Percentiles rank a stretch among this genome's conserved stretches.
These are phyloP conservation scores for Magnaporthiopsis rhizophila DNA, from an alignment of 2,329 filamentous ascomycete species.

Conservation along the genomic window DNA sequence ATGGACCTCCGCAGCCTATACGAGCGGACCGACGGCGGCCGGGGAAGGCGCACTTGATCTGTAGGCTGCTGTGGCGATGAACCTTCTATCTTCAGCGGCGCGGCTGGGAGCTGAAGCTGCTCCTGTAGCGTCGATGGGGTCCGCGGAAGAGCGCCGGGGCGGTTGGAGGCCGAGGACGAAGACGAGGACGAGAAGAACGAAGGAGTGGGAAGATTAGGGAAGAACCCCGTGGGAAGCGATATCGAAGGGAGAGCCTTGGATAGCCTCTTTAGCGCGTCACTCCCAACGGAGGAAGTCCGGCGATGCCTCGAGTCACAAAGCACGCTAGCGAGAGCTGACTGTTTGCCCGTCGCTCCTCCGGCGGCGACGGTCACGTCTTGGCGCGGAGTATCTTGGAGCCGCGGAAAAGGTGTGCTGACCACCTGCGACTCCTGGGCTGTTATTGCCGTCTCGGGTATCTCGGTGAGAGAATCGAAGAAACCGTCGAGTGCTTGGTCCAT, in stretches of 20 bases:
- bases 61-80: neutral
- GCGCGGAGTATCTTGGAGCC: neutral
- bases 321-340: constrained; percentile 34
- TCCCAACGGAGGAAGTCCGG: constrained; percentile 46
- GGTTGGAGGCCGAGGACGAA: constrained; percentile 20
- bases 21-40: constrained; percentile 17
- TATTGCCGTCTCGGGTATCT: neutral
- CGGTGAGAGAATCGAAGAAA: neutral
- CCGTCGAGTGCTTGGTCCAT: constrained; percentile 23
- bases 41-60: constrained; percentile 9
- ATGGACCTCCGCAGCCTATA: constrained; percentile 48
- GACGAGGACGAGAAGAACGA: constrained; percentile 31
- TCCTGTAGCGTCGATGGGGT: constrained; percentile 12
- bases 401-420: neutral
- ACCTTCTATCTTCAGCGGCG: neutral
- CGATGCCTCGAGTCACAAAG: constrained; percentile 38
- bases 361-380: neutral
- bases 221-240: constrained; percentile 33
- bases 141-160: neutral
- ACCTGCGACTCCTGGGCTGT: no score
- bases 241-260: constrained; percentile 50
- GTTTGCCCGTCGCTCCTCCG: neutral
- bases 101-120: neutral
- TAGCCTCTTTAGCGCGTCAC: constrained; percentile 49
- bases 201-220: constrained; percentile 26